A percentile compares a stretch with the other conserved stretches of the same genome.
These are phyloP conservation scores for Fagopyrum esculentum DNA, from an alignment of 148 eudicot genomes.

Conservation along the genomic window DNA sequence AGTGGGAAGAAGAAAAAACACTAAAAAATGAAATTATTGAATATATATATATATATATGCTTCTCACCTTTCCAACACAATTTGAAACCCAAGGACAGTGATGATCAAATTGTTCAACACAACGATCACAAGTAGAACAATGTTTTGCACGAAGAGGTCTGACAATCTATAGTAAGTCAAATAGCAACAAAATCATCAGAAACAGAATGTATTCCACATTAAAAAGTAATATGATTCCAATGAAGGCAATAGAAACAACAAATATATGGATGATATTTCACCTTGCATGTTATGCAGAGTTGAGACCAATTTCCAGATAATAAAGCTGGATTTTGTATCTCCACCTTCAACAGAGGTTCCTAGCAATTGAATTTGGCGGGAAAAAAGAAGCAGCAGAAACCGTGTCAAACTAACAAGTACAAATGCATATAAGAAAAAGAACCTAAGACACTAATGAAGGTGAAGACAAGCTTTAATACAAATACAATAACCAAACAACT, in stretches of 20 bases:
- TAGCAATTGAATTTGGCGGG: conserved; percentile 11
- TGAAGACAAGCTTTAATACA: neutral
- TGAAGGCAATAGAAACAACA: neutral
- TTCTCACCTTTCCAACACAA: conserved; percentile 85
- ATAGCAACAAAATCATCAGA: neutral
- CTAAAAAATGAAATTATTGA: neutral
- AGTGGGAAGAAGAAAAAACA: neutral
- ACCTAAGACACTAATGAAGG: neutral
- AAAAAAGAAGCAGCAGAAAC: neutral
- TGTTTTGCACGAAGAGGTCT: conserved; percentile 97
- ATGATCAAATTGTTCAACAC: conserved; percentile 99
- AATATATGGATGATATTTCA: conserved; percentile 4
- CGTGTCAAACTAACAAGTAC: neutral
- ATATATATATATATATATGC: neutral
- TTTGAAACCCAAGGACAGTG: conserved; percentile 99
- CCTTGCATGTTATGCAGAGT: conserved; percentile 99
- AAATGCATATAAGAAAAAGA: neutral
- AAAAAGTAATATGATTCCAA: neutral
- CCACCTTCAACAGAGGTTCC: conserved; percentile 91
- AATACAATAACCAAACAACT: conserved; percentile 22
- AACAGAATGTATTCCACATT: neutral
- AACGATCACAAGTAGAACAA: conserved; percentile 99
- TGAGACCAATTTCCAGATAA: conserved; percentile 98
- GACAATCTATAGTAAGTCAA: conserved; percentile 55
- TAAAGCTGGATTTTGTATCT: conserved; percentile 74